Evolutionary conservation across 108 stramenopile species (phyloP).

Genomic region (Nitzschia palea): DNA sequence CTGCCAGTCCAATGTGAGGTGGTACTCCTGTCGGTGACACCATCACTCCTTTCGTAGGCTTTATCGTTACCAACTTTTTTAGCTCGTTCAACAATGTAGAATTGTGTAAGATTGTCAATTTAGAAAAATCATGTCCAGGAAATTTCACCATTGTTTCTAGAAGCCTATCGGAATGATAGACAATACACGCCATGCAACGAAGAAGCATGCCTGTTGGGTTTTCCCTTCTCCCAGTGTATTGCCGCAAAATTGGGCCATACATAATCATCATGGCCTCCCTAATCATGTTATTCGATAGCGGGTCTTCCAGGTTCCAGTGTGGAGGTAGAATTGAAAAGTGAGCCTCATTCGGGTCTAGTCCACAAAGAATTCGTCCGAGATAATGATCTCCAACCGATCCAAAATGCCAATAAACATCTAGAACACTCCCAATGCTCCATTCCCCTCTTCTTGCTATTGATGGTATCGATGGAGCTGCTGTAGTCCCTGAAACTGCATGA

Average conservation of each 20-base stretch:
- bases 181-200: slow-evolving; percentile 8
- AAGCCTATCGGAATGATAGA: slow-evolving; percentile 35
- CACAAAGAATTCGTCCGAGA: slow-evolving; percentile 33
- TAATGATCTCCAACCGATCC: slow-evolving; percentile 40
- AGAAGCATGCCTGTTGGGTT: slow-evolving; percentile 1
- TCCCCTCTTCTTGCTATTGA: slow-evolving; percentile 40
- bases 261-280: neutral
- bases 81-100: slow-evolving; percentile 19
- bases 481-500: slow-evolving; percentile 37
- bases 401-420: slow-evolving; percentile 49
- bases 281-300: neutral
- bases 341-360: slow-evolving; percentile 23
- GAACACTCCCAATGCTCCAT: slow-evolving; percentile 39
- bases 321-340: slow-evolving; percentile 37
- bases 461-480: slow-evolving; percentile 34
- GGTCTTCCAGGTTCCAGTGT: slow-evolving; percentile 21
- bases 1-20: slow-evolving; percentile 19
- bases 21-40: slow-evolving; percentile 31
- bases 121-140: slow-evolving; percentile 28
- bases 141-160: neutral
- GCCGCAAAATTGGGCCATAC: neutral
- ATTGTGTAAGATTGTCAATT: slow-evolving; percentile 23
- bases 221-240: neutral
- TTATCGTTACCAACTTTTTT: slow-evolving; percentile 22
- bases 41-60: slow-evolving; percentile 31